Base-by-base conservation (phyloP, 306 rosid genomes). In the Cicer pinnatifidum region DNA sequence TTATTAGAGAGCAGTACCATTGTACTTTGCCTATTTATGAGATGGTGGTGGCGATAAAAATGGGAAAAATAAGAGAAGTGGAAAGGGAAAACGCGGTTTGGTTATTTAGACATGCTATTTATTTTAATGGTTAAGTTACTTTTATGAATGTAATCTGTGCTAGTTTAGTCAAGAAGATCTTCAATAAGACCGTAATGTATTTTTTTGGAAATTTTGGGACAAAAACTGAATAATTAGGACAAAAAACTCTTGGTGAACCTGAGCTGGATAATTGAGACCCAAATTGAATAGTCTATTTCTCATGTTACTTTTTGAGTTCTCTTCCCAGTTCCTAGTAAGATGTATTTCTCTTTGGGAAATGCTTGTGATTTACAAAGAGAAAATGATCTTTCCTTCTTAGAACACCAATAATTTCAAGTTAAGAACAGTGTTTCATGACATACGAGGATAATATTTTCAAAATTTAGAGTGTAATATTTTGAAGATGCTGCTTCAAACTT, bases 341-440 rank as follows among this genome's bases (percentile, higher is more conserved):
- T 13, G 16, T 65, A 40, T 53, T 50, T 69, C 38, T 60, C n/a
- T 50, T 57, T 37, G 44, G 53, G 70, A 40, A 59, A 50, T 39
- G 56, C 45, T 40, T 62, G 51, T 50, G 57, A 16, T 64, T 75
- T 44, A 11, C 1, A 35, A 23, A 43, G 37, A 37, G 38, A 16
- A 13, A 76, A 6, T 35, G 60, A 2, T 69, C 28, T 68, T 77
- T 16, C 56, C 68, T 68, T 45, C 68, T 58, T 6, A 52, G 66
- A 66, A 4, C 56, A 35, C 57, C 1, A 17, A 12, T 10, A 9
- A 63, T 64, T 61, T 75, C 40, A 19, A 50, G 35, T 41, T 33
- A 23, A 53, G 53, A 75, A 35, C 35, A n/a, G 11, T 9, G 56
- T 53, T 65, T 53, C 17, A 67, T 7, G 38, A 13, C 41, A 40